Evolutionary conservation across 192 early-diverging fungal species (phyloP).

Genomic region (Backusella mclennaniae): DNA sequence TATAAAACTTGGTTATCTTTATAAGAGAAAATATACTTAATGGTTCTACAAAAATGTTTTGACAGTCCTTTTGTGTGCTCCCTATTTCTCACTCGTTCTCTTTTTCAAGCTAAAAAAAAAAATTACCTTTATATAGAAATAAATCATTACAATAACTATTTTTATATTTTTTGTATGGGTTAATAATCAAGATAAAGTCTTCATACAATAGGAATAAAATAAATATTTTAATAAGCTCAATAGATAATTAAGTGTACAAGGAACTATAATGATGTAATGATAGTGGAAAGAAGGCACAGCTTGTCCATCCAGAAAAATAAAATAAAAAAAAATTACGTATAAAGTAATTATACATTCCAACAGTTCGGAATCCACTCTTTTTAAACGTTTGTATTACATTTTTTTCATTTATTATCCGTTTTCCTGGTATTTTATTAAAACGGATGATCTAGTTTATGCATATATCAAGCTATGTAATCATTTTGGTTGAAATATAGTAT

Average conservation of each 20-base stretch:
- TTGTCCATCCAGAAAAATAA: background rate
- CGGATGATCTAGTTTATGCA: background rate
- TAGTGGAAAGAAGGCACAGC: background rate
- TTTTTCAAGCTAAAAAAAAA: background rate
- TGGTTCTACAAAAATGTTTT: background rate
- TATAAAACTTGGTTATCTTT: no score
- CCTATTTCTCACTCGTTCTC: background rate
- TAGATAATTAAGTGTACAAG: background rate
- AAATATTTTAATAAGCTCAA: background rate
- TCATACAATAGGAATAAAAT: background rate
- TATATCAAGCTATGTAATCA: background rate
- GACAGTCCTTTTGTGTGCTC: background rate
- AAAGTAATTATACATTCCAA: background rate
- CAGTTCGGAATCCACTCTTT: background rate
- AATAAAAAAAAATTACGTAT: background rate
- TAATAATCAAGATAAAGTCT: background rate
- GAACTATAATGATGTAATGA: background rate
- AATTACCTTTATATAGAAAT: background rate
- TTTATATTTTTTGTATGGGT: background rate
- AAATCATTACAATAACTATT: background rate
- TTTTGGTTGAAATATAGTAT: background rate
- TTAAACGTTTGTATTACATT: background rate
- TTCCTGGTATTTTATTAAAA: background rate
- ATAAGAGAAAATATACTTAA: background rate
- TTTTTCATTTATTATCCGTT: background rate